Base-by-base conservation (phyloP, 192 early-diverging fungal species). In the Geranomyces michiganensis region DNA sequence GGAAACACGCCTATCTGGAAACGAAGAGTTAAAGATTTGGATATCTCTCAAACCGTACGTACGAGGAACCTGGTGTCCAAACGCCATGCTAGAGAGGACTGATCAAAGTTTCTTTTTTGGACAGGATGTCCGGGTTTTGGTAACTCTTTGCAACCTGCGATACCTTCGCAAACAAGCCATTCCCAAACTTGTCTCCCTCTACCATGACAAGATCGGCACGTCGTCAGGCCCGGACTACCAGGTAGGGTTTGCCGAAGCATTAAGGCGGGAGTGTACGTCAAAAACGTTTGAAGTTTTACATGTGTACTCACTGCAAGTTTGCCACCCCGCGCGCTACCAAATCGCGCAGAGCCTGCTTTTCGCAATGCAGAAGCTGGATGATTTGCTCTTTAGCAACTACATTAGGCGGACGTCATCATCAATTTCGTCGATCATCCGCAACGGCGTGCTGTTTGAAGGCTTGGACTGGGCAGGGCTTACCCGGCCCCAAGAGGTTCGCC, bases 351-450 rank as follows among this genome's bases (percentile, higher is more conserved):
- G 80, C 31, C 76, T 95, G 19, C 85, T 88, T 24, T 87, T 89
- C 72, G 88, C 88, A 41, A 80, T 92, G 53, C 84, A 88, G 62
- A 88, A 92, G 62, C 71, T 98, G 63, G 92, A 96, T 76, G 82
- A 73, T 17, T 87, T 96, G 56, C 75, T 97, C 44, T 95, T 97
- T 76, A 84, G 87, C 10, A 93, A 91, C 73, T 98, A 95, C 64
- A 87, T 94, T 65, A 90, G 90, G 46, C 88, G 92, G 56, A 92
- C 92, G 72, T 73, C 89, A 2, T 76, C 78, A 27, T 77, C 83
- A 41, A 82, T 97, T 2, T 85, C 80, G 58, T 78, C 84, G 27
- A 86, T 98, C 56, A 87, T 97, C 21, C 84, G 79, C 19, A 83
- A 84, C 30, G 94, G 94, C 55, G 92, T 98, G 65, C 79, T 97